phyloP scores from a whole-genome alignment of 805 yeast species.

The Wickerhamiella cacticola region DNA sequence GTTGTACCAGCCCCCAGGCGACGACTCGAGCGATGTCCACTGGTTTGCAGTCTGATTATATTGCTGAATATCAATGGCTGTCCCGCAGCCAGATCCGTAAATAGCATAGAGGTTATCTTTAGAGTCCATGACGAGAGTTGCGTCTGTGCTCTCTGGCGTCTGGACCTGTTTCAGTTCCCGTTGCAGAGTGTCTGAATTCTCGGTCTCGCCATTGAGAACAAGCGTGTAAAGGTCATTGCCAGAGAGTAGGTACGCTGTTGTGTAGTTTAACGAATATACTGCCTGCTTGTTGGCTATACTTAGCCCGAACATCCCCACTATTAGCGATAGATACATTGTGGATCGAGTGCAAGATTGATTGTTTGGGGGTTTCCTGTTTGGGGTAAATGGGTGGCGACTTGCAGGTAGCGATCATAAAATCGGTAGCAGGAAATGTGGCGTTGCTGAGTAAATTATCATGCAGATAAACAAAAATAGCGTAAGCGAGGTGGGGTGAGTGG shows the following conservation, averaged over 20 bases:
- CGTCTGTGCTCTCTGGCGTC: slow-evolving; percentile 22
- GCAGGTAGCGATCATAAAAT: too few relatives aligned
- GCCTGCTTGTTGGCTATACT: slow-evolving; percentile 8
- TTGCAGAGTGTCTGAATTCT: neutral
- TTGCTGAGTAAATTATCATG: neutral
- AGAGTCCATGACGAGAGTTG: slow-evolving; percentile 24
- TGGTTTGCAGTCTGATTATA: slow-evolving; percentile 16
- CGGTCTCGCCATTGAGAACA: slow-evolving; percentile 1
- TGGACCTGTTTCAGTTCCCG: slow-evolving; percentile 18
- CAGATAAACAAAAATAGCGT: too few relatives aligned
- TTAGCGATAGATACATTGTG: neutral
- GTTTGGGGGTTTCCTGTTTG: slow-evolving; percentile 1
- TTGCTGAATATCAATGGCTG: slow-evolving; percentile 21
- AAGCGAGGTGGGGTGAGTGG: too few relatives aligned
- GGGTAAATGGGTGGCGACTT: slow-evolving; percentile 1
- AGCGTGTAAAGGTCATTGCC: slow-evolving; percentile 8
- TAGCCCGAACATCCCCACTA: neutral
- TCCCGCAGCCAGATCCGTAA: slow-evolving; percentile 20
- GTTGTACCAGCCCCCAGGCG: slow-evolving; percentile 20
- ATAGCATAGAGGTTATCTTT: slow-evolving; percentile 10
- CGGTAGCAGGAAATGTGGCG: neutral
- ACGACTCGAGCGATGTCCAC: slow-evolving; percentile 22
- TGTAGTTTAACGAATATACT: slow-evolving; percentile 10
- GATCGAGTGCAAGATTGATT: neutral
- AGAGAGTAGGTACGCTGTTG: slow-evolving; percentile 5